These are phyloP conservation scores for Cladobotryum protrusum DNA, from an alignment of 2,329 filamentous ascomycete genomes.

Conservation along the genomic window DNA sequence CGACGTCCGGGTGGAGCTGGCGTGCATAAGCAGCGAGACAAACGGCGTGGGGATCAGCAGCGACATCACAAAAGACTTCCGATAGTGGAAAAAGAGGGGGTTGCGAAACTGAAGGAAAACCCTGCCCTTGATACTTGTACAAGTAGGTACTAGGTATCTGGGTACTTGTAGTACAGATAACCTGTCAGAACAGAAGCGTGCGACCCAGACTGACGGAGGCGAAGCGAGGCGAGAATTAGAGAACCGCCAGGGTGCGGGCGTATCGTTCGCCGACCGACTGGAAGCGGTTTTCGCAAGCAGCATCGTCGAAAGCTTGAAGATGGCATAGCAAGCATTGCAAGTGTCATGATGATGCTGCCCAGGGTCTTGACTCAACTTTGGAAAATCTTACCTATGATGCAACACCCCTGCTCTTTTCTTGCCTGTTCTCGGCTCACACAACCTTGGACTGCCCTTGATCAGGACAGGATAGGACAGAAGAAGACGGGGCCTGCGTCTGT, in stretches of 20 bases:
- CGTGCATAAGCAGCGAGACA: slow-evolving; percentile 4
- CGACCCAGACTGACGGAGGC: too few relatives aligned
- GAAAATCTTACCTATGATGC: too few relatives aligned
- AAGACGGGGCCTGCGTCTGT: too few relatives aligned
- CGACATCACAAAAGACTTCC: not conserved
- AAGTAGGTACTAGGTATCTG: not conserved
- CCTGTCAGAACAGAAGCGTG: too few relatives aligned
- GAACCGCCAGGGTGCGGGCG: too few relatives aligned
- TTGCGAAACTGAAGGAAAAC: not conserved
- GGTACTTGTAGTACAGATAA: not conserved
- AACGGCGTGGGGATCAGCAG: slow-evolving; percentile 2
- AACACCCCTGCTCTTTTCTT: too few relatives aligned
- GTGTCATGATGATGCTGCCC: too few relatives aligned
- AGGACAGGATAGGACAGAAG: too few relatives aligned
- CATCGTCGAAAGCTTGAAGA: not conserved
- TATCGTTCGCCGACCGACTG: not conserved
- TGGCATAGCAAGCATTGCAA: not conserved
- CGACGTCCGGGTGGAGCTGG: not conserved
- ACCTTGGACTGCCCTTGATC: too few relatives aligned
- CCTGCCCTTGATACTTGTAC: not conserved
- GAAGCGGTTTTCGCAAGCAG: not conserved
- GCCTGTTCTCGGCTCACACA: too few relatives aligned
- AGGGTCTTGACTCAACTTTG: too few relatives aligned
- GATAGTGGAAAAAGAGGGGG: not conserved
- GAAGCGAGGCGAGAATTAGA: too few relatives aligned